phyloP scores from a whole-genome alignment of 257 asterid genomes.

The Fraxinus americana region DNA sequence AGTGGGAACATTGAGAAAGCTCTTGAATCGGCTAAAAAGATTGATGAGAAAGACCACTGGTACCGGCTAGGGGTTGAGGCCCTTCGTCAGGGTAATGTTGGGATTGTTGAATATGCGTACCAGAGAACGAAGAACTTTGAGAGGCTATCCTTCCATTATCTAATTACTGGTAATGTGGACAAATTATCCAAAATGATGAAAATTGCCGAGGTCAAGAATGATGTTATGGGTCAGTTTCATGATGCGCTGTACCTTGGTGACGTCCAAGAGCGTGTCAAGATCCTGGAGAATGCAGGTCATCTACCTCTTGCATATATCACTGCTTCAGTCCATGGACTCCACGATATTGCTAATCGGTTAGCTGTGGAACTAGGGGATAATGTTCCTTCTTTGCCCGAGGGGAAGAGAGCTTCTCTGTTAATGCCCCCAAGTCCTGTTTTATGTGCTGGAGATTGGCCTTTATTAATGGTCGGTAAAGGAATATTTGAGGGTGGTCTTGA shows the following conservation, averaged over 20 bases:
- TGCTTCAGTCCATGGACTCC: constrained; percentile 72
- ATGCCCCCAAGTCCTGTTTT: constrained; percentile 78
- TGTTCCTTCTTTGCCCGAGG: constrained; percentile 62
- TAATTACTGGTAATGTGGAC: constrained; percentile 80
- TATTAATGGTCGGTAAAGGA: constrained; percentile 84
- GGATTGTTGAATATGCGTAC: constrained; percentile 95
- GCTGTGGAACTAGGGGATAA: constrained; percentile 68
- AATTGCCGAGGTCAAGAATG: constrained; percentile 88
- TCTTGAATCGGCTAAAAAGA: constrained; percentile 85
- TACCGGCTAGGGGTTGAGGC: constrained; percentile 95
- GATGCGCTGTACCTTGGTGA: constrained; percentile 90
- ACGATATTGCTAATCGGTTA: constrained; percentile 63
- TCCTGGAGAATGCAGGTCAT: constrained; percentile 77
- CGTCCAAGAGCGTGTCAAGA: constrained; percentile 77
- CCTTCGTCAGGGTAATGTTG: constrained; percentile 96
- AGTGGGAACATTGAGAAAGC: constrained; percentile 96
- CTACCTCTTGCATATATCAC: constrained; percentile 80
- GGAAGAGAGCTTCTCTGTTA: constrained; percentile 57
- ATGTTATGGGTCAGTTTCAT: constrained; percentile 95
- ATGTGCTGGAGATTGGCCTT: constrained; percentile 91
- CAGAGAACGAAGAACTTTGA: constrained; percentile 90
- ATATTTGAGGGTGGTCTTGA: constrained; percentile 82
- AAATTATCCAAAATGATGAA: constrained; percentile 91
- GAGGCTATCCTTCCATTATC: constrained; percentile 85
- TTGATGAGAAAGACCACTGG: constrained; percentile 94